A percentile compares a stretch with the other conserved stretches of the same genome.
Conservation (phyloP, 345 rosid genomes). For the Salix suchowensis region DNA sequence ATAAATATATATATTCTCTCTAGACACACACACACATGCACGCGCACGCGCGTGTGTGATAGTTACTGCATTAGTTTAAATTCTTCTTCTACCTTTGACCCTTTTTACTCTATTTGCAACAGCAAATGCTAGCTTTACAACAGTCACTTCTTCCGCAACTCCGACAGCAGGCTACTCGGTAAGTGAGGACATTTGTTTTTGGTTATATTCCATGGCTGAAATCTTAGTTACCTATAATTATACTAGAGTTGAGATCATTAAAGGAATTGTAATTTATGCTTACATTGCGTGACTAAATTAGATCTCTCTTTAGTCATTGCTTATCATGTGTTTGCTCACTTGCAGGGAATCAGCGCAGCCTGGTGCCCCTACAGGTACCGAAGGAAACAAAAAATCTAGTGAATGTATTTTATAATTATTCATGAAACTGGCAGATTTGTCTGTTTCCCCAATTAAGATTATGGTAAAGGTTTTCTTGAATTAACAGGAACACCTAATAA, state of each 20-base stretch:
- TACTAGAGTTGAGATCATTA: not conserved
- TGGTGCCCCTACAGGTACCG: conserved; percentile 44
- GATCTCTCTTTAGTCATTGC: not conserved
- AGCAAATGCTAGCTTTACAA: conserved; percentile 53
- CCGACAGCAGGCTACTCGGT: conserved; percentile 49
- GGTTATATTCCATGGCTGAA: not conserved
- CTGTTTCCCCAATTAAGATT: not conserved
- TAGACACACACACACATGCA: no score
- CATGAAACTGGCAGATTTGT: no score
- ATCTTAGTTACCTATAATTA: not conserved
- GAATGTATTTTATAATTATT: not conserved
- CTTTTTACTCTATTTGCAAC: conserved; percentile 14
- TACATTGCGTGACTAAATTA: not conserved
- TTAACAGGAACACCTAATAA: conserved; percentile 46
- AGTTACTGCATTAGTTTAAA: not conserved
- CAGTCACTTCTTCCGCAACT: conserved; percentile 56
- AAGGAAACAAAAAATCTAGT: not conserved
- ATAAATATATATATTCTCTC: not conserved
- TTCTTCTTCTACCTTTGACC: not conserved
- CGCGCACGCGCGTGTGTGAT: not conserved
- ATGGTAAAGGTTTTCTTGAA: not conserved
- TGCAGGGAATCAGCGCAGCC: conserved; percentile 49
- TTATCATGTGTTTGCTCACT: not conserved
- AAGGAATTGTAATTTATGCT: not conserved
- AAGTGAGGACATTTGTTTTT: conserved; percentile 23